Conservation (phyloP, 257 asterid species). For the Solanum etuberosum region DNA sequence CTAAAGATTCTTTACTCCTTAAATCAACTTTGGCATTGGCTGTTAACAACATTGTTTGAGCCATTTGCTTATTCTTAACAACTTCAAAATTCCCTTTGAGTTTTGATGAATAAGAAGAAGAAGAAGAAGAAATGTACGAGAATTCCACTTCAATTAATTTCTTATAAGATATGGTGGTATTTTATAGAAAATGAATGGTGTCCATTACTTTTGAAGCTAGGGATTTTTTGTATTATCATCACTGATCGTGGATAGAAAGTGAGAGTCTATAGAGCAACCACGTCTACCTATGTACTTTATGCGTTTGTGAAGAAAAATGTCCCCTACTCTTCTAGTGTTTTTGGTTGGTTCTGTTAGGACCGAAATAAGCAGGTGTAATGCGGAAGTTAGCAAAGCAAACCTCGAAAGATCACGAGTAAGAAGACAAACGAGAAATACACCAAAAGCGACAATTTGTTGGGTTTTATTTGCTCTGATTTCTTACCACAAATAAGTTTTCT, state of each 20-base stretch:
- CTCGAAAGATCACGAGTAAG: too few species aligned
- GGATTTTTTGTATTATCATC: background rate
- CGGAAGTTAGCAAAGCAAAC: too few species aligned
- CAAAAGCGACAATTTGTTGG: too few species aligned
- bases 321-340: background rate
- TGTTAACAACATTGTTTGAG: conserved; percentile 70
- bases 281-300: background rate
- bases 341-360: too few species aligned
- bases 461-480: too few species aligned
- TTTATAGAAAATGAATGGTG: background rate
- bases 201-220: background rate
- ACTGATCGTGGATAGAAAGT: background rate
- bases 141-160: background rate
- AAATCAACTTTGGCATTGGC: conserved; percentile 33
- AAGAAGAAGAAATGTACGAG: background rate
- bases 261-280: conserved; percentile 5
- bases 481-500: too few species aligned
- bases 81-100: background rate
- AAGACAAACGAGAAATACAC: too few species aligned
- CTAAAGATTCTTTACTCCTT: conserved; percentile 23
- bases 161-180: background rate
- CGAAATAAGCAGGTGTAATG: too few species aligned
- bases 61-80: conserved; percentile 15
- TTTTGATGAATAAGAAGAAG: background rate
- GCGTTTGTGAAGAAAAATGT: background rate